Conservation (phyloP, 2,329 filamentous ascomycete genomes). For the Colletotrichum acutatum region DNA sequence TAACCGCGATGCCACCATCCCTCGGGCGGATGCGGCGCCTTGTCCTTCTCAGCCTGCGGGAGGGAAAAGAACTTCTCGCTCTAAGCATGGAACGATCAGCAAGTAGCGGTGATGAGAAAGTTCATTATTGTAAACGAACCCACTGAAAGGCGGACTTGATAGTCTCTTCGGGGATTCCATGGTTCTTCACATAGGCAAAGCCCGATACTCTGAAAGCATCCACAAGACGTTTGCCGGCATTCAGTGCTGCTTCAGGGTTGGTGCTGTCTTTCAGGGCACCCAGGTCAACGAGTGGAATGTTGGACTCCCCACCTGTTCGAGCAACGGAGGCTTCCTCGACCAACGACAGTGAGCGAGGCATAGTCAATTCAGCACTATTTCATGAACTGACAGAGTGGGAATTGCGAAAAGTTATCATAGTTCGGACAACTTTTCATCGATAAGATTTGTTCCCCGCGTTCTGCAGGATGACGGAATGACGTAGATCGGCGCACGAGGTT, state of each 20-base stretch:
- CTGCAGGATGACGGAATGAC: constrained; percentile 9
- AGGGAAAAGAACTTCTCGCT: constrained; percentile 46
- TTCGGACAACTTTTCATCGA: not conserved
- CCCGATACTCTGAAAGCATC: constrained; percentile 46
- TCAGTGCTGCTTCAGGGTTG: not conserved
- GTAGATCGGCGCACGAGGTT: constrained; percentile 3
- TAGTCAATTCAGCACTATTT: not conserved
- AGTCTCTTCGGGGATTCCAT: constrained; percentile 46
- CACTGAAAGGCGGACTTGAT: constrained; percentile 50
- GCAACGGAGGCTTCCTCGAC: not conserved
- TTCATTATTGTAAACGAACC: not conserved
- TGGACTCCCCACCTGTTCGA: not conserved
- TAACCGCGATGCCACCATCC: constrained; percentile 51
- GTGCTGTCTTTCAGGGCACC: not conserved
- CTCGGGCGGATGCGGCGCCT: constrained; percentile 45
- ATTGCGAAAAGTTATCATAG: not conserved
- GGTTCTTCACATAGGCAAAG: constrained; percentile 49
- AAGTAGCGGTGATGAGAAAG: not conserved
- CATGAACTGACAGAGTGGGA: not conserved
- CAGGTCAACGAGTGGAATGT: constrained; percentile 9
- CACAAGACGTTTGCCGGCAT: constrained; percentile 37
- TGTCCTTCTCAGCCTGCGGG: constrained; percentile 44
- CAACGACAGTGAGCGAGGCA: not conserved
- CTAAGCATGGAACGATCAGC: constrained; percentile 39
- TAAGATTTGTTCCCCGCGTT: not conserved